phyloP scores from a whole-genome alignment of 2,329 filamentous ascomycete genomes.

The Ceratocystis destructans region DNA sequence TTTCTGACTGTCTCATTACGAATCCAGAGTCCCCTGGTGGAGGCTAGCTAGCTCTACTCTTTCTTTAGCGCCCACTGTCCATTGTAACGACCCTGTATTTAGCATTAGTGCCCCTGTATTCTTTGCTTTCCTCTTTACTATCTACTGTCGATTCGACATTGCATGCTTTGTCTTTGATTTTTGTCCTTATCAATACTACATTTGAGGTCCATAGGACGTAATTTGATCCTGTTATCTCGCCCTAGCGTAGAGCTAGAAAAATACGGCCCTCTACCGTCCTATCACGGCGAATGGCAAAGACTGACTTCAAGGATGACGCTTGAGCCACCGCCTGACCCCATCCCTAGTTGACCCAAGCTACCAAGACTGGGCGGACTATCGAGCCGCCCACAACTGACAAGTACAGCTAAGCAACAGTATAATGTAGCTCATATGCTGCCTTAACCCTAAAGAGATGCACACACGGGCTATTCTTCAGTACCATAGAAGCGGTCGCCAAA shows the following conservation, averaged over 20 bases:
- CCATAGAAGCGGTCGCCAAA: constrained; percentile 28
- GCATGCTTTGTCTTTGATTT: neutral
- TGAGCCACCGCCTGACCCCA: neutral
- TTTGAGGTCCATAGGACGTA: neutral
- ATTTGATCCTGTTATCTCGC: neutral
- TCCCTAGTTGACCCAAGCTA: neutral
- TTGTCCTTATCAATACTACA: neutral
- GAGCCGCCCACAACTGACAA: neutral
- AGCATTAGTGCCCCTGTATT: no score
- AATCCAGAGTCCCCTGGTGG: neutral
- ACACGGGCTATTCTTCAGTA: constrained; percentile 3
- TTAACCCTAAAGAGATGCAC: neutral
- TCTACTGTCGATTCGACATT: neutral
- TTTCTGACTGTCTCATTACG: no score
- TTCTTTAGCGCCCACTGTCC: neutral
- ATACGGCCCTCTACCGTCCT: no score
- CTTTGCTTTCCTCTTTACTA: neutral
- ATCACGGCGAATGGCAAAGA: no score
- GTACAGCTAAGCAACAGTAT: neutral
- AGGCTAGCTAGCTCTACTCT: neutral
- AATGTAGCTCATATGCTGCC: neutral
- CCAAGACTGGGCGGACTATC: neutral
- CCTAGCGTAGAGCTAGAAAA: neutral
- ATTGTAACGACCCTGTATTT: neutral
- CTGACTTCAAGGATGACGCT: neutral